Evolutionary conservation across 2,329 filamentous ascomycete species (phyloP), one percentile per base, ranked within the genome.

Genomic region (Hymenoscyphus repandus): DNA sequence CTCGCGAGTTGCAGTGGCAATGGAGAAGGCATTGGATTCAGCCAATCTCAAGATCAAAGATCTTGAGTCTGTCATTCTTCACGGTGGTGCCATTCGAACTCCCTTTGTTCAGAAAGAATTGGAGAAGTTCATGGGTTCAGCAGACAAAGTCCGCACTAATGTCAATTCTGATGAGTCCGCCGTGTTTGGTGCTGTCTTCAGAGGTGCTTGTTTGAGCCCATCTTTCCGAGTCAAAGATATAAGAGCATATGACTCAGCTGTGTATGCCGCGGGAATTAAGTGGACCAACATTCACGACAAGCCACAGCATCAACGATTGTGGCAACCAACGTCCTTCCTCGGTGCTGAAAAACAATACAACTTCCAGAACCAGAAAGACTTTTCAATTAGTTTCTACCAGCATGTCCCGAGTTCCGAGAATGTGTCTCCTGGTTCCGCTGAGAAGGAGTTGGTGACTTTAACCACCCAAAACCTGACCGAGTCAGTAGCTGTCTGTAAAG

Each of bases 211-310:
- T 61, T 78, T 99, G 52, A 96, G 90, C 71, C 90, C 92, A 37
- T 92, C 88, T 67, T 99, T 99, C 82, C 86, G 90, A 55, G 93
- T 99, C 66, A 99, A 97, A 77, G 93, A 97, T 66, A 99, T 99
- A 58, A 80, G 88, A 52, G 82, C 88, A 46, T 78, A 75, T n/a
- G 93, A 99, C 62, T 82, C 79, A 18, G 80, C 88, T 38, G 77
- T 77, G 39, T 96, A 93, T 66, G 74, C 83, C 2, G 79, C 86
- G 27, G 83, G 83, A 50, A 79, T 96, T 62, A 87, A 85, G 68
- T 96, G 89, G 80, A 80, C 74, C 34, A 75, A 74, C 53, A 76
- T 80, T 51, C 82, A 86, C 56, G 78, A 80, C 37, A 88, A 92
- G 72, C 74, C 81, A 46, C 81, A 85, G 63, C 82, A 85, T 61